Evolutionary conservation across 2,329 filamentous ascomycete genomes (phyloP).

Genomic region (Sarocladium brachiariae): DNA sequence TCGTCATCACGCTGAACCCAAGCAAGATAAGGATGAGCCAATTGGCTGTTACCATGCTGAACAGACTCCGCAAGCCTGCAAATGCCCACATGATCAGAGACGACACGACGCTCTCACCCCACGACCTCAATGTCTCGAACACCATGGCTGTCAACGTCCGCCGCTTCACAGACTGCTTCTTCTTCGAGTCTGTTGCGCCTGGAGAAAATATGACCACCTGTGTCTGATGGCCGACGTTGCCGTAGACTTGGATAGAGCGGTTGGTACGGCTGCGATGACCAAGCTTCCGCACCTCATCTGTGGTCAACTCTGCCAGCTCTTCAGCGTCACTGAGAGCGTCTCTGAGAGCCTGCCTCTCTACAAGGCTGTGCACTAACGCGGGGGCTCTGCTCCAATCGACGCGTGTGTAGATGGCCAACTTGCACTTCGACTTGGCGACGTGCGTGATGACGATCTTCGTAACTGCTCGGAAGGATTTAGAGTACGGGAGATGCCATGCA

Average conservation of each 20-base stretch:
- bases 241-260: slow-evolving; percentile 73
- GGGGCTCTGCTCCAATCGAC: slow-evolving; percentile 77
- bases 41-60: slow-evolving; percentile 65
- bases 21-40: slow-evolving; percentile 66
- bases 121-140: slow-evolving; percentile 64
- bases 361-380: slow-evolving; percentile 50
- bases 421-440: slow-evolving; percentile 84
- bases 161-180: slow-evolving; percentile 53
- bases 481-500: slow-evolving; percentile 80
- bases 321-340: slow-evolving; percentile 68
- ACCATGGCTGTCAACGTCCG: slow-evolving; percentile 62
- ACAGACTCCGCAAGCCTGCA: slow-evolving; percentile 56
- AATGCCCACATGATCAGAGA: slow-evolving; percentile 73
- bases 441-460: slow-evolving; percentile 94
- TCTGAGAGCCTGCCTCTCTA: slow-evolving; percentile 66
- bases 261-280: slow-evolving; percentile 69
- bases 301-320: slow-evolving; percentile 67
- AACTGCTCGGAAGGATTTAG: slow-evolving; percentile 70
- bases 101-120: slow-evolving; percentile 67
- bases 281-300: slow-evolving; percentile 69
- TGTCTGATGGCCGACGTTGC: slow-evolving; percentile 62
- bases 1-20: slow-evolving; percentile 61
- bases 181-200: slow-evolving; percentile 36
- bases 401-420: slow-evolving; percentile 78
- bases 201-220: slow-evolving; percentile 56